Evolutionary conservation across 768 basidiomycete species (phyloP).

Genomic region (Termitomyces sp.): DNA sequence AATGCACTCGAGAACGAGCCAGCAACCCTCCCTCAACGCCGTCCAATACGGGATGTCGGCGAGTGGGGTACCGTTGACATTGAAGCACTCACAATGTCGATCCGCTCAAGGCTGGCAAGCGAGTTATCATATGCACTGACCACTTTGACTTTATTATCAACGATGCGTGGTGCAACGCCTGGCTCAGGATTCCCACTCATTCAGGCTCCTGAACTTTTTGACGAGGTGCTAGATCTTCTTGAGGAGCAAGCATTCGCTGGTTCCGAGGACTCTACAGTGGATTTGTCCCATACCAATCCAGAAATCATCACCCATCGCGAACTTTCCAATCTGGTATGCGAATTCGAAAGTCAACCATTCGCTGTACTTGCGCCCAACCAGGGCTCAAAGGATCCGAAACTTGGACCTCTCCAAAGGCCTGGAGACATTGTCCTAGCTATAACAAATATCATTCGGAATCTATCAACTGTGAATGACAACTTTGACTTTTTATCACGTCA

Average conservation of each 20-base stretch:
- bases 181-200: slow-evolving; percentile 71
- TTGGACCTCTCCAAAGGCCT: slow-evolving; percentile 62
- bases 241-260: slow-evolving; percentile 75
- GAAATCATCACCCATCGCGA: slow-evolving; percentile 62
- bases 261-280: slow-evolving; percentile 29
- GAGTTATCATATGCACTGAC: slow-evolving; percentile 92
- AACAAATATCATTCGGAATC: slow-evolving; percentile 82
- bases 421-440: slow-evolving; percentile 67
- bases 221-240: slow-evolving; percentile 83
- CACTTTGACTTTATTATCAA: slow-evolving; percentile 77
- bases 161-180: slow-evolving; percentile 65
- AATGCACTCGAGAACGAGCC: slow-evolving; percentile 62
- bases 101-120: slow-evolving; percentile 78
- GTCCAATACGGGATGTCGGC: slow-evolving; percentile 66
- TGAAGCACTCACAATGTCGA: slow-evolving; percentile 88
- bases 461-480: slow-evolving; percentile 76
- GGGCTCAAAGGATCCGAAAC: slow-evolving; percentile 43
- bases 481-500: slow-evolving; percentile 61
- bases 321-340: slow-evolving; percentile 54
- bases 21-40: slow-evolving; percentile 42
- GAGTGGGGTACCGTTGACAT: slow-evolving; percentile 91
- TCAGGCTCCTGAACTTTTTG: slow-evolving; percentile 76
- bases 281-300: slow-evolving; percentile 25
- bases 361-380: slow-evolving; percentile 48
- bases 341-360: slow-evolving; percentile 58